Evolutionary conservation across 1,139 yeast genomes (phyloP), one percentile per base, ranked within the genome.

Genomic region (Pneumocystis carinii): DNA sequence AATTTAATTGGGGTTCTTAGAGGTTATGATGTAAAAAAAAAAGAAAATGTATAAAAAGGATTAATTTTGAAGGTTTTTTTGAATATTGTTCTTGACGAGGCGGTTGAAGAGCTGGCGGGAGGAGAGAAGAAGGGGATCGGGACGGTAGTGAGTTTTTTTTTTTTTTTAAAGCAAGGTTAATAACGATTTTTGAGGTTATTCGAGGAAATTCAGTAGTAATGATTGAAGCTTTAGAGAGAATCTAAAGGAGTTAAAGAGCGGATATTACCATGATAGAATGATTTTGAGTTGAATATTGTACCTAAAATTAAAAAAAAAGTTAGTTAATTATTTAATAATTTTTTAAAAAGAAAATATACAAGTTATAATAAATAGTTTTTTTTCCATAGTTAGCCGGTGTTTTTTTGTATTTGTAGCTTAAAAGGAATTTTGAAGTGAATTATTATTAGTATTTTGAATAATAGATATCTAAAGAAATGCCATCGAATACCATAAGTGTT

Each of bases 71-170:
- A 79, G 82, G 75, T 82, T 14, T 87, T 87, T 71, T 74, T 87
- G 70, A 88, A 87, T 71, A 75, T 87, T 41, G 90, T 89, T 0
- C 72, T 87, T 41, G 87, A 83, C 59, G 87, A 86, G 62, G 90
- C 92, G 0, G 78, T 83, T 32, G 95, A 87, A 71, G 85, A 80
- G 67, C 76, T 75, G 66, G 67, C 73, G 15, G 75, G 77, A 63
- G 84, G 83, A 8, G 83, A 81, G 17, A 79, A 76, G 67, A 74
- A 77, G 62, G 78, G 77, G 69, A 78, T 83, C 64, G 92, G 86
- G 8, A 81, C 83, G 15, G 73, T 77, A 10, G 79, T 77, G 71
- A 80, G 84, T 3, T 77, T 29, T 19, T 19, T 36, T 78, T 69
- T 78, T 35, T 36, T 35, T 19, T 61, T 15, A 38, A 7, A n/a